Conservation (phyloP, 495 filamentous ascomycete species). For the Delitschia confertaspora region DNA sequence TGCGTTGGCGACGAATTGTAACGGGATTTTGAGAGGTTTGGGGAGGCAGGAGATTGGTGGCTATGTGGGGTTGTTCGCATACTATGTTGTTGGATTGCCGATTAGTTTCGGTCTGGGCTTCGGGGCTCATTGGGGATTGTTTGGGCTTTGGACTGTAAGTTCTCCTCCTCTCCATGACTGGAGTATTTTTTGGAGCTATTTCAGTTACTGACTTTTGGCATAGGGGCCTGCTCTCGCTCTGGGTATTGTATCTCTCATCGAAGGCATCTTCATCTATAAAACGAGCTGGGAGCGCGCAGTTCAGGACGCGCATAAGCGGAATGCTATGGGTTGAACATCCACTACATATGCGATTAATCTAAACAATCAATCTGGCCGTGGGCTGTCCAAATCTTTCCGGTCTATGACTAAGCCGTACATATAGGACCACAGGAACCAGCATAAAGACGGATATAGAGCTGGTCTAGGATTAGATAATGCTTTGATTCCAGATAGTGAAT, state of each 20-base stretch:
- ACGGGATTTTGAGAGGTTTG: conserved; percentile 74
- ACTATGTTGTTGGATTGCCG: conserved; percentile 79
- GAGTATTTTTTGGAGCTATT: background rate
- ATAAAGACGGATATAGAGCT: too few relatives aligned
- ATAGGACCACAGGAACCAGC: too few relatives aligned
- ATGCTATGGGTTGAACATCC: conserved; percentile 34
- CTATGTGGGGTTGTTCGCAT: conserved; percentile 73
- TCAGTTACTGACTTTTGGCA: background rate
- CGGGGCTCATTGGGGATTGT: conserved; percentile 35
- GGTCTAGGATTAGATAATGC: too few relatives aligned
- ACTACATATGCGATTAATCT: too few relatives aligned
- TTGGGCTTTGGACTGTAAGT: conserved; percentile 64
- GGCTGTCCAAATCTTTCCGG: too few relatives aligned
- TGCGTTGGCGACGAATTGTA: conserved; percentile 63
- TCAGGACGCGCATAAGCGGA: conserved; percentile 61
- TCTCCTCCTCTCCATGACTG: too few relatives aligned
- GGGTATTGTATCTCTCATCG: conserved; percentile 49
- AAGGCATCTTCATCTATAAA: conserved; percentile 55
- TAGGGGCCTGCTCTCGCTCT: conserved; percentile 34
- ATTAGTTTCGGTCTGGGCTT: conserved; percentile 68
- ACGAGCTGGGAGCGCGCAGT: conserved; percentile 68
- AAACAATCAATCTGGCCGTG: too few relatives aligned
- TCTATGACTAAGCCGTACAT: too few relatives aligned
- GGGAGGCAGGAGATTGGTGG: conserved; percentile 83
- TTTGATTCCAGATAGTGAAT: too few relatives aligned